Conservation (phyloP, 2,329 filamentous ascomycete genomes). For the Neofusicoccum laricinum region DNA sequence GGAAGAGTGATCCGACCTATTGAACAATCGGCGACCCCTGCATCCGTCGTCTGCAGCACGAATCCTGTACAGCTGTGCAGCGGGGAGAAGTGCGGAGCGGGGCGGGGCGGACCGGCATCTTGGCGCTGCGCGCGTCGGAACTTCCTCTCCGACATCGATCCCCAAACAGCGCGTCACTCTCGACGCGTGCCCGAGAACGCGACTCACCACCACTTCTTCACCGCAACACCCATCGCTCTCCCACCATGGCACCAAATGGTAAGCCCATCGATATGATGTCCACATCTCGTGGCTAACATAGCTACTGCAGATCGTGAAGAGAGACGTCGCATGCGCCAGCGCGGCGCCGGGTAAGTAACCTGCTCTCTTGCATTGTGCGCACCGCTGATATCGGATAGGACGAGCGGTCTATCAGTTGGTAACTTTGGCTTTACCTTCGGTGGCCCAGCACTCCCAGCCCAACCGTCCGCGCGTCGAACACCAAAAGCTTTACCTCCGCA, state of each 20-base stretch:
- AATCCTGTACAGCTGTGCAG: not conserved
- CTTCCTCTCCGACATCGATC: not conserved
- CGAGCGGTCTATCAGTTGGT: slow-evolving; percentile 46
- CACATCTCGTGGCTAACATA: not conserved
- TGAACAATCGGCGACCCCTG: too few species aligned
- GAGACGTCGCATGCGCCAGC: slow-evolving; percentile 56
- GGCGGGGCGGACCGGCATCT: not conserved
- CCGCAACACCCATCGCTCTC: not conserved
- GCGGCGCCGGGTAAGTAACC: slow-evolving; percentile 52
- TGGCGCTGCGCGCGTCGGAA: not conserved
- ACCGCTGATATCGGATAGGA: slow-evolving; percentile 31
- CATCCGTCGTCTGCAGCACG: too few species aligned
- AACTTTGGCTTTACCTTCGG: slow-evolving; percentile 52
- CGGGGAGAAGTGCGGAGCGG: not conserved
- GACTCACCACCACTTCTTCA: not conserved
- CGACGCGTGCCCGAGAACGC: not conserved
- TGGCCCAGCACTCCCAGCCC: slow-evolving; percentile 28
- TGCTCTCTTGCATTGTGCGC: not conserved
- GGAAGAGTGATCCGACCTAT: too few species aligned
- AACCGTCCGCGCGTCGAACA: slow-evolving; percentile 23
- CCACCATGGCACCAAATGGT: slow-evolving; percentile 12
- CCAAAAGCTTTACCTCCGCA: slow-evolving; percentile 23
- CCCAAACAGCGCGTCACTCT: slow-evolving; percentile 16
- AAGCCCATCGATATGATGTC: not conserved
- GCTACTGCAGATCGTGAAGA: slow-evolving; percentile 48